A percentile compares a stretch with the other conserved stretches of the same genome.
Evolutionary conservation across 352 stramenopile species (phyloP).

Genomic region (Phytophthora rubi): DNA sequence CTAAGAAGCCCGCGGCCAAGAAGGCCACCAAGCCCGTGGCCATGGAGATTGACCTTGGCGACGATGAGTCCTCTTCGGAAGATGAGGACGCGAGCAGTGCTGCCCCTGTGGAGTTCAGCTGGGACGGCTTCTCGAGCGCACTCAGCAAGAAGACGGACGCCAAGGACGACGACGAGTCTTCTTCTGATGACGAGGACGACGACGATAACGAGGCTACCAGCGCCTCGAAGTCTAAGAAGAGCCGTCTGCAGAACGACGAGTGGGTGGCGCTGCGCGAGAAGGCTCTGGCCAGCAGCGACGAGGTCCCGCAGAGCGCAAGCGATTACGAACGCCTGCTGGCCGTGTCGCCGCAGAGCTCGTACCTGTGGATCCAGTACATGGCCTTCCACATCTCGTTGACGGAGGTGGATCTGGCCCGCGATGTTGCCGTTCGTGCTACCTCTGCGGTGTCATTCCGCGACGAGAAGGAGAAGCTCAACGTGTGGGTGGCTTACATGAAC

Average conservation of each 20-base stretch:
- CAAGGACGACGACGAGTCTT: constrained; percentile 55
- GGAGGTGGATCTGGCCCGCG: constrained; percentile 92
- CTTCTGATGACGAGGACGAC: constrained; percentile 56
- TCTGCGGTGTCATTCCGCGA: constrained; percentile 95
- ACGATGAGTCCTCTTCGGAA: constrained; percentile 64
- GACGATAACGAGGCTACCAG: constrained; percentile 60
- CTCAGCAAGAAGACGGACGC: constrained; percentile 56
- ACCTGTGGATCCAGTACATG: constrained; percentile 98
- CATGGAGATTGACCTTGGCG: constrained; percentile 52
- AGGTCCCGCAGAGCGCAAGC: constrained; percentile 91
- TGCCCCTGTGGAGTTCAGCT: constrained; percentile 80
- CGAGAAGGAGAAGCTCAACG: constrained; percentile 97
- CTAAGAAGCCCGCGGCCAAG: constrained; percentile 40
- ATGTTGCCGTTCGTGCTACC: constrained; percentile 93
- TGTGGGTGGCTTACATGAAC: constrained; percentile 96
- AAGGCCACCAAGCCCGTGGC: constrained; percentile 46
- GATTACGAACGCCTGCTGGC: constrained; percentile 97
- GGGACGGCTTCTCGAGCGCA: constrained; percentile 87
- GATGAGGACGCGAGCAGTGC: constrained; percentile 53
- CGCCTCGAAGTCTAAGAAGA: constrained; percentile 90
- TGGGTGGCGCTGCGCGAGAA: constrained; percentile 95
- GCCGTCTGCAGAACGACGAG: constrained; percentile 92
- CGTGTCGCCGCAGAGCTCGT: constrained; percentile 94
- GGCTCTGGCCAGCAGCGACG: constrained; percentile 92
- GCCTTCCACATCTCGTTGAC: constrained; percentile 96